Percentiles rank a stretch among this genome's conserved stretches.
Conservation (phyloP, 1,284 basidiomycete species). For the Caloboletus firmus region DNA sequence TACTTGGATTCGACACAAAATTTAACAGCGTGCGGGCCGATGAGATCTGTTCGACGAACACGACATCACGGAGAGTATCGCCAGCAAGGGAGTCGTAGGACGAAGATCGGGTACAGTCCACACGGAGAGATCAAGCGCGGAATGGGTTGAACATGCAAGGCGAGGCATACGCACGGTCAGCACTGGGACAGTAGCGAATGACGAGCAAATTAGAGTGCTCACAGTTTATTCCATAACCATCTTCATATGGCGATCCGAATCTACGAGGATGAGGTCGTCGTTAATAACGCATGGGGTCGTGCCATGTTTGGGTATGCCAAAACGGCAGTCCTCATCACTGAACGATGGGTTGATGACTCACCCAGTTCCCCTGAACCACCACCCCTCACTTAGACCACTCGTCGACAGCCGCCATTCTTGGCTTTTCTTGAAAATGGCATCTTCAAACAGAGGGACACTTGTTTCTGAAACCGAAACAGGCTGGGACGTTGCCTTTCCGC, state of each 20-base stretch:
- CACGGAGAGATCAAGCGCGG: background rate
- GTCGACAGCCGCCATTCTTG: slow-evolving; percentile 92
- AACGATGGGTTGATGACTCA: slow-evolving; percentile 35
- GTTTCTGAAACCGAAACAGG: slow-evolving; percentile 24
- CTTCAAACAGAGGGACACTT: slow-evolving; percentile 62
- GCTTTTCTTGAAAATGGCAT: slow-evolving; percentile 76
- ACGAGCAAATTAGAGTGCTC: slow-evolving; percentile 34
- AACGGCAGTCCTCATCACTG: background rate
- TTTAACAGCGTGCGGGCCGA: slow-evolving; percentile 80
- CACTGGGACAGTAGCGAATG: background rate
- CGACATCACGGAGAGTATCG: no score
- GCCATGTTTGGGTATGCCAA: background rate
- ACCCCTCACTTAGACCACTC: slow-evolving; percentile 85
- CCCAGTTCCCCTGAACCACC: slow-evolving; percentile 89
- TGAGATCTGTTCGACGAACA: slow-evolving; percentile 61
- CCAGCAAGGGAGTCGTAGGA: background rate
- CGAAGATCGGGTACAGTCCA: background rate
- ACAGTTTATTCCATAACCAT: slow-evolving; percentile 95
- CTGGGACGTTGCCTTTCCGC: slow-evolving; percentile 6
- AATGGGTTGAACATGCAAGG: background rate
- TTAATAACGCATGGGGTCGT: slow-evolving; percentile 3
- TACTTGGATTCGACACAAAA: slow-evolving; percentile 95
- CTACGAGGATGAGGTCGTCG: slow-evolving; percentile 33
- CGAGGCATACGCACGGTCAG: background rate
- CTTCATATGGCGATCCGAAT: slow-evolving; percentile 76